Conservation (phyloP, 1,139 yeast species). For the Geotrichum fermentans region DNA sequence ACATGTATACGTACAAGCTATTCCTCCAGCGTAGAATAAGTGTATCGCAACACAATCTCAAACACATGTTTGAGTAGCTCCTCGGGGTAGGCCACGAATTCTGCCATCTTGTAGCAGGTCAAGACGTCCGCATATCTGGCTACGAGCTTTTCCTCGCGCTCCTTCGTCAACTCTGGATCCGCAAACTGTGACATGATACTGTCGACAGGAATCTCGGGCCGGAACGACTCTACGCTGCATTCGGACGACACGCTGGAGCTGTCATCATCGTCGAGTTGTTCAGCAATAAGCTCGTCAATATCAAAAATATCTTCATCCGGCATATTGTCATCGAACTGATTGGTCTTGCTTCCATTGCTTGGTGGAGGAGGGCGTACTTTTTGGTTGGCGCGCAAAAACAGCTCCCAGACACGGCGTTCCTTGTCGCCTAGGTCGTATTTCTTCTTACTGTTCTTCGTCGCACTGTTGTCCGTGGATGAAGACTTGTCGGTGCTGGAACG, state of each 20-base stretch:
- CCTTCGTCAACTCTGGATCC: slow-evolving; percentile 7
- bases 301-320: slow-evolving; percentile 6
- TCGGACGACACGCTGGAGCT: background rate
- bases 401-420: slow-evolving; percentile 16
- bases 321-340: background rate
- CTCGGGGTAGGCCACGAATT: slow-evolving; percentile 15
- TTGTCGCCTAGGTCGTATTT: slow-evolving; percentile 8
- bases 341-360: background rate
- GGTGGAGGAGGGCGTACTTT: slow-evolving; percentile 1
- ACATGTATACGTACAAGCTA: background rate
- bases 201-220: slow-evolving; percentile 10
- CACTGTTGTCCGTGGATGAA: background rate
- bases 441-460: background rate
- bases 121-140: slow-evolving; percentile 9
- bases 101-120: slow-evolving; percentile 14
- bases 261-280: background rate
- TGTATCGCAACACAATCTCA: slow-evolving; percentile 12
- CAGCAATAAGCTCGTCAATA: slow-evolving; percentile 5
- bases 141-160: slow-evolving; percentile 6
- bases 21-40: slow-evolving; percentile 8
- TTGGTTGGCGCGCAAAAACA: slow-evolving; percentile 6
- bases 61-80: slow-evolving; percentile 10
- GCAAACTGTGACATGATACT: slow-evolving; percentile 16
- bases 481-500: background rate
- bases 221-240: background rate